Evolutionary conservation across 164 flowering plant species (phyloP), one percentile per base, ranked within the genome.

Genomic region (Houttuynia cordata): DNA sequence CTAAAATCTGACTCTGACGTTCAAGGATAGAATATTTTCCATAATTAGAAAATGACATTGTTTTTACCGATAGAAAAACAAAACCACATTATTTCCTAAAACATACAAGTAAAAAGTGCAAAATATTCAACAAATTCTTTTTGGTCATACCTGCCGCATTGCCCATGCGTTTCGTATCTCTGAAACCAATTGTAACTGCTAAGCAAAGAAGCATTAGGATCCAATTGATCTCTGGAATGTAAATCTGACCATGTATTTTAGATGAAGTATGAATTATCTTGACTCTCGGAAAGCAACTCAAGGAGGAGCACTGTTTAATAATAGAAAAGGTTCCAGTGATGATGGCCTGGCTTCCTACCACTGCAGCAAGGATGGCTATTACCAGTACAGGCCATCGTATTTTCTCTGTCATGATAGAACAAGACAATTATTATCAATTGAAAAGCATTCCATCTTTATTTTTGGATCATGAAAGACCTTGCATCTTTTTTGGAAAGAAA

Each of bases 251-350:
- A 51, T 86, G 88, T 24, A 84, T 69, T 77, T 84, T 83, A 51
- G 89, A 79, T 52, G 96, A 89, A 20, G 96, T 89, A 64, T 89
- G 96, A 59, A 93, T 76, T 53, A 90, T 80, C 73, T 86, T 88
- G 65, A 93, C 97, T 64, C 80, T 75, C 0, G 98, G 97, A 53
- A 93, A 93, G 76, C 96, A 93, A 19, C 84, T 80, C 39, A 90
- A 70, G 25, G 97, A 75, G 23, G 90, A 81, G 76, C 97, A 90
- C 62, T 93, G 97, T 59, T 86, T 90, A 68, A 90, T 88, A 62
- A 90, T 90, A 0, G 99, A 93, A 74, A 93, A 93, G 41, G 98
- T 93, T 66, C 91, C 98, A 14, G 98, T 86, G 64, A 93, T 92
- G 63, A 89, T 81, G 51, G 97, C 91, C 73, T 91, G 97, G 78